Percentiles rank a stretch among this genome's conserved stretches.
phyloP scores from a whole-genome alignment of 2,329 filamentous ascomycete genomes.

The Fusarium kyushuense region DNA sequence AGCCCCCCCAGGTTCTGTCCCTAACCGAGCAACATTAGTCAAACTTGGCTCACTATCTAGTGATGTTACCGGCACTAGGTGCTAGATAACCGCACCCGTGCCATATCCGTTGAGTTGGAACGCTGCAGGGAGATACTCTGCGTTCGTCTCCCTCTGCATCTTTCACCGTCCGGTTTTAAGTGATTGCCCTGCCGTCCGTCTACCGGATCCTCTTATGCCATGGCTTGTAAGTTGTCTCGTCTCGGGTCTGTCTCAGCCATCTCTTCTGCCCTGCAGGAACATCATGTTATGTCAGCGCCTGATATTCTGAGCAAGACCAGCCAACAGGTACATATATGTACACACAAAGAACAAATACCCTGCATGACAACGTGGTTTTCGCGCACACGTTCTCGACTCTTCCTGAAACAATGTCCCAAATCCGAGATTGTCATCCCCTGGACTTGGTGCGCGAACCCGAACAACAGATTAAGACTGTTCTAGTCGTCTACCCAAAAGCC shows the following conservation, averaged over 20 bases:
- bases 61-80: not conserved
- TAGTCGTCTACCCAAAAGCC: not conserved
- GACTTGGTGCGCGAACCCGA: constrained; percentile 7
- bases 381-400: constrained; percentile 16
- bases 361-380: constrained; percentile 22
- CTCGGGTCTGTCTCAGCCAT: constrained; percentile 29
- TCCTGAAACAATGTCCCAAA: constrained; percentile 8
- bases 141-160: constrained; percentile 7
- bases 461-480: constrained; percentile 12
- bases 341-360: not conserved
- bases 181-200: not conserved
- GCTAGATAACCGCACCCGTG: not conserved
- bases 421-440: constrained; percentile 4
- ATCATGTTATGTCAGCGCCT: constrained; percentile 9
- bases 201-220: not conserved
- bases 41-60: constrained; percentile 1
- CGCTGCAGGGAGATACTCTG: constrained; percentile 28
- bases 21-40: constrained; percentile 3
- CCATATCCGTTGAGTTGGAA: constrained; percentile 24
- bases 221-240: constrained; percentile 7
- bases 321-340: not conserved
- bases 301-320: not conserved
- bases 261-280: constrained; percentile 25
- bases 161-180: not conserved
- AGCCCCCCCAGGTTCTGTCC: not conserved